phyloP scores from a whole-genome alignment of 768 basidiomycete genomes.

The Imleria badia region DNA sequence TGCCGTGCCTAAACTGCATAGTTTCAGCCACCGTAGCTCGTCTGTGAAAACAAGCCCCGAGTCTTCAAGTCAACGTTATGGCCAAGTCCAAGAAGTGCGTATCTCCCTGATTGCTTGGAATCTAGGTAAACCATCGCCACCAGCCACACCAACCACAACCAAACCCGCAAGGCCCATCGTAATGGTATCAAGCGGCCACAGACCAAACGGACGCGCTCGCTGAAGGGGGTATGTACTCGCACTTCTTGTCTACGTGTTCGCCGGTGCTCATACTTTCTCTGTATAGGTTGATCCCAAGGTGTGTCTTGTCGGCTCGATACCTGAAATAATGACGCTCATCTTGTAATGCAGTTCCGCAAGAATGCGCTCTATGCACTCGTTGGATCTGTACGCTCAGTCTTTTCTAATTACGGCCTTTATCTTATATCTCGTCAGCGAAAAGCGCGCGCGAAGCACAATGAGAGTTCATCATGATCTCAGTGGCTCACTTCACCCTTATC shows the following conservation, averaged over 20 bases:
- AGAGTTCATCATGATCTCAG: conserved; percentile 38
- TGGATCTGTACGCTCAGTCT: conserved; percentile 62
- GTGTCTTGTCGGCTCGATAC: conserved; percentile 9
- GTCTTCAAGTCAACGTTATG: conserved; percentile 49
- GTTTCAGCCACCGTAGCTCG: conserved; percentile 33
- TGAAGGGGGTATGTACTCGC: conserved; percentile 80
- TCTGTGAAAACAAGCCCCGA: neutral
- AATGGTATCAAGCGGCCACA: conserved; percentile 93
- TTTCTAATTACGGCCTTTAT: neutral
- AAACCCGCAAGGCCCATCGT: conserved; percentile 94
- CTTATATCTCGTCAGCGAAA: conserved; percentile 46
- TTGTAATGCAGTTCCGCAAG: conserved; percentile 67
- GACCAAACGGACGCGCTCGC: conserved; percentile 69
- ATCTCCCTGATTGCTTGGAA: conserved; percentile 6
- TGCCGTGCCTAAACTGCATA: conserved; percentile 28
- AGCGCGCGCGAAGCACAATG: conserved; percentile 63
- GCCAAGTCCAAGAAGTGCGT: conserved; percentile 97
- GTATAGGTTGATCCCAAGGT: conserved; percentile 81
- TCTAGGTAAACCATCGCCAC: conserved; percentile 31
- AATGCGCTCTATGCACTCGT: conserved; percentile 70
- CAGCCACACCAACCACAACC: conserved; percentile 94
- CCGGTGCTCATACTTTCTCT: conserved; percentile 1
- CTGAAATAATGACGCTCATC: neutral
- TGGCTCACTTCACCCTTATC: neutral
- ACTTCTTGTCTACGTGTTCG: neutral